Base-by-base conservation (phyloP, 495 filamentous ascomycete species). In the Filosporella fistucella region DNA sequence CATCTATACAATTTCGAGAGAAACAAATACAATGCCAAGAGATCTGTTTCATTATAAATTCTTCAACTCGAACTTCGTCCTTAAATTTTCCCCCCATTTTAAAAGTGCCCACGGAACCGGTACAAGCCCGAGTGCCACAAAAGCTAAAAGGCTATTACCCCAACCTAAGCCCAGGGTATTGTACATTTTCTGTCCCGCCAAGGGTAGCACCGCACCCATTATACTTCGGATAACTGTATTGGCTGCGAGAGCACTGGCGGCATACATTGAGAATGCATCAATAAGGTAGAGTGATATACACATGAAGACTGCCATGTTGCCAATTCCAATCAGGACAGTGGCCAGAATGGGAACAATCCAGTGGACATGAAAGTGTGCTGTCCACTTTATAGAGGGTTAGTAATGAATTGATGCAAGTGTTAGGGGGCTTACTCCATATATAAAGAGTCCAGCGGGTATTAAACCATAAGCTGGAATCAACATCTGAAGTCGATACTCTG, bases 191-290 rank as follows among this genome's bases (percentile, higher is more conserved):
- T 74, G 70, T 1, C 78, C 84, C 2, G 75, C 77, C 4, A 88
- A 66, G 3, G 85, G 85, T 9, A 89, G 62, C 3, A 84, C 55
- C 1, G 80, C 81, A 0, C 80, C 85, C 4, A 78, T 55, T 0
- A 87, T 52, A 1, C 73, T 81, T 20, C 88, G 70, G 51, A 91
- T 61, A n/a, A 90, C 76, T 1, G 82, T 77, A 3, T 71, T 76
- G 2, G 88, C 86, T 1, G 75, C 84, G 13, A 89, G 58, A 2
- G 86, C 89, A 50, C 77, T 84, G 5, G 88, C 86, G 13, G 88
- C 85, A 59, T 78, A 91, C 7, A 78, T 72, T n/a, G 80, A 78
- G 61, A 89, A 91, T 4, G 83, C 66, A 59, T 95, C 88, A 13
- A 91, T 78, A 37, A 90, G 63, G 54, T 87, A 93, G 5, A 79